phyloP scores from a whole-genome alignment of 345 rosid genomes.

The Chamaenerion angustifolium region DNA sequence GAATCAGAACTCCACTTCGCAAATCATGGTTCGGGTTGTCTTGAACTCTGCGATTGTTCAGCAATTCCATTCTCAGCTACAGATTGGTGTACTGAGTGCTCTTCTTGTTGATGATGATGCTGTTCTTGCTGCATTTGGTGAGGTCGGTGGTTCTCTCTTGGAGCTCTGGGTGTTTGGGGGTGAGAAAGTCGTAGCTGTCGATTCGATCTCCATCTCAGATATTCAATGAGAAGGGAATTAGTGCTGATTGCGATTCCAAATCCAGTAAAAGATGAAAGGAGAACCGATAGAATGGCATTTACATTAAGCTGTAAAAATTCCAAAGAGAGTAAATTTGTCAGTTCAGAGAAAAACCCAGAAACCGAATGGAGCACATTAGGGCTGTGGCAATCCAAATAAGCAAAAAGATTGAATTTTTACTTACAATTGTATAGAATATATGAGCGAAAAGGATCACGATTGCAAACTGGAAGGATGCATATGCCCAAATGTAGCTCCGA shows the following conservation, averaged over 20 bases:
- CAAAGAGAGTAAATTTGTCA: neutral
- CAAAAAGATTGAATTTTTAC: neutral
- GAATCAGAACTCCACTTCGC: too few relatives aligned
- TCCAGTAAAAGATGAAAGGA: slow-evolving; percentile 43
- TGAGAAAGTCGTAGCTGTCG: slow-evolving; percentile 17
- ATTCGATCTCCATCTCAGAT: slow-evolving; percentile 30
- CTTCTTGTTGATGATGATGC: neutral
- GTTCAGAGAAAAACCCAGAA: too few relatives aligned
- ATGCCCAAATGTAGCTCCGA: slow-evolving; percentile 51
- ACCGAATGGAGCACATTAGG: too few relatives aligned
- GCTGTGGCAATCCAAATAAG: neutral
- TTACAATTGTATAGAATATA: slow-evolving; percentile 37
- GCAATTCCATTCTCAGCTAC: too few relatives aligned
- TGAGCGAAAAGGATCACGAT: slow-evolving; percentile 49
- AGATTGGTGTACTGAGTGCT: too few relatives aligned
- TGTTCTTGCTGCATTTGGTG: slow-evolving; percentile 9
- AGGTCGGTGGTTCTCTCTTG: slow-evolving; percentile 16
- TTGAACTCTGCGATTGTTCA: too few relatives aligned
- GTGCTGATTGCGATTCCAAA: slow-evolving; percentile 46
- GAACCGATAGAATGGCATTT: slow-evolving; percentile 30
- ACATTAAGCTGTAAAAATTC: slow-evolving; percentile 29
- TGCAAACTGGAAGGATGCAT: slow-evolving; percentile 47
- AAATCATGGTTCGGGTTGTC: too few relatives aligned
- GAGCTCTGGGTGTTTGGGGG: slow-evolving; percentile 8
- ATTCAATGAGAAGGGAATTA: slow-evolving; percentile 40